Evolutionary conservation across 1,139 yeast species (phyloP), one percentile per base, ranked within the genome.

Genomic region (Chernovozyma sophiae-reginae): DNA sequence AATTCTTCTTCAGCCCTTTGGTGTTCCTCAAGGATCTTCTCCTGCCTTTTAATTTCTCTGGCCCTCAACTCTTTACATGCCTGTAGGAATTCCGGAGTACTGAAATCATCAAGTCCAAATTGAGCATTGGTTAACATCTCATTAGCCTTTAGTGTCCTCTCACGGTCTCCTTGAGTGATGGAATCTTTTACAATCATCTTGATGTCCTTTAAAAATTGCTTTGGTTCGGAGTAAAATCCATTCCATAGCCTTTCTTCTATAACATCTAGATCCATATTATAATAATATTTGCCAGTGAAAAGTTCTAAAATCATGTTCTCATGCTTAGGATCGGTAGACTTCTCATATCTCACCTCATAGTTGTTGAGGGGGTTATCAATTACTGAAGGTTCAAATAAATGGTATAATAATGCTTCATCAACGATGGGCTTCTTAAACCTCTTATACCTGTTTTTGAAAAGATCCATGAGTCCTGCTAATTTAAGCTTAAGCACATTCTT

Each of bases 111-210:
- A 37, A 92, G 75, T 10, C 94, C 95, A 55, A 94, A 95, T 58
- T 89, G 96, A 0, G 96, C 96, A 62, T 92, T 90, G 8, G 97
- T 95, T 53, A 79, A 74, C 97, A 94, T 89, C 59, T 94, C 98
- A 43, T 92, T 86, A 0, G 97, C 96, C 56, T 86, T 89, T 40
- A 90, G 72, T 12, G 82, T 68, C 36, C 96, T 67, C 43, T 92
- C 98, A 34, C 97, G 73, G 46, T 90, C 97, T 1, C 86, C 89
- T 6, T 74, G 62, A 0, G 81, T 78, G 23, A 74, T 69, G 0
- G 95, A 76, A 61, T 94, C 99, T 32, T 73, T 72, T 32, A 86
- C 82, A 33, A 94, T 90, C 77, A 85, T 73, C 53, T 81, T 86
- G 35, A 94, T 74, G 54, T 94, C 98, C 48, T 74, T 78, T 48